Evolutionary conservation across 2,329 filamentous ascomycete species (phyloP).

Genomic region (Cryphonectria nitschkei): DNA sequence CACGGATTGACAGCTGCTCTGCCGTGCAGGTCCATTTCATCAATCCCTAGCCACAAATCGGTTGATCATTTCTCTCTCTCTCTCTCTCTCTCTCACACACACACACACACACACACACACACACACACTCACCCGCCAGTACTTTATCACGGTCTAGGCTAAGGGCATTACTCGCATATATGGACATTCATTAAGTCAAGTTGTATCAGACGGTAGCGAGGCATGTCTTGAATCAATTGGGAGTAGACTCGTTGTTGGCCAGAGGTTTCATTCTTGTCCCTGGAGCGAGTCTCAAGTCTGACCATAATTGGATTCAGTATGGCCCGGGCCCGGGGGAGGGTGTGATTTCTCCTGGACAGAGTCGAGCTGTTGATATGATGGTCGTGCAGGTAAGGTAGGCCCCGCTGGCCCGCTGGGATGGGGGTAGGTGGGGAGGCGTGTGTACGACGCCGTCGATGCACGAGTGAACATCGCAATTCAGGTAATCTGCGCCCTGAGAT

Average conservation of each 20-base stretch:
- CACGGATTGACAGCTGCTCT: conserved; percentile 11
- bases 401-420: conserved; percentile 7
- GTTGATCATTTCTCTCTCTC: not conserved
- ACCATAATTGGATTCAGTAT: not conserved
- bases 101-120: not conserved
- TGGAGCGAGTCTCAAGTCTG: not conserved
- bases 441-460: conserved; percentile 3
- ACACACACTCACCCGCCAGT: not conserved
- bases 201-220: conserved; percentile 1
- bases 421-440: too few relatives aligned
- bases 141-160: not conserved
- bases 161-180: not conserved
- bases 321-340: not conserved
- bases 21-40: not conserved
- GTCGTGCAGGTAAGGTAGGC: conserved; percentile 2
- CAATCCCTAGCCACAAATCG: conserved; percentile 4
- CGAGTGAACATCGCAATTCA: conserved; percentile 15
- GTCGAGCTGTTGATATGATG: conserved; percentile 7
- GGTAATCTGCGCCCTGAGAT: conserved; percentile 13
- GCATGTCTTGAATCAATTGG: not conserved
- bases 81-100: too few relatives aligned
- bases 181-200: not conserved
- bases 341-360: not conserved
- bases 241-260: not conserved
- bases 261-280: not conserved